Evolutionary conservation across 345 rosid species (phyloP).

Genomic region (Sonneratia caseolaris): DNA sequence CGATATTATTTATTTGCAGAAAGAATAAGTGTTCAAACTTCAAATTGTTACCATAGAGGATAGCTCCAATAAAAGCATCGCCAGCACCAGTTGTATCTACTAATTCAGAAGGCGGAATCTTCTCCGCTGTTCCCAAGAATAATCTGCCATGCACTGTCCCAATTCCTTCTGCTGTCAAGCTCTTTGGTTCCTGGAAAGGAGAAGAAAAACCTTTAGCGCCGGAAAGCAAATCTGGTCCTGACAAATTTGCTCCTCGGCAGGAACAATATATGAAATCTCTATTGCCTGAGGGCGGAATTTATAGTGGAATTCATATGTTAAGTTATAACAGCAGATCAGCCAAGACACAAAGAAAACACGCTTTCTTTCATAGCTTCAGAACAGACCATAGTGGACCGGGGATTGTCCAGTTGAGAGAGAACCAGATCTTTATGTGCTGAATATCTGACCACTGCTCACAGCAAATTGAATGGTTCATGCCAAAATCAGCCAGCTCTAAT

Average conservation of each 20-base stretch:
- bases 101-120: conserved; percentile 57
- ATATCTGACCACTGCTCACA: too few relatives aligned
- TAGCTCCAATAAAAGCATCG: conserved; percentile 77
- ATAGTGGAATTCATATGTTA: too few relatives aligned
- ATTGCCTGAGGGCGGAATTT: not conserved
- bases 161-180: conserved; percentile 40
- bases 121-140: conserved; percentile 66
- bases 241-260: too few relatives aligned
- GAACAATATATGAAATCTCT: not conserved
- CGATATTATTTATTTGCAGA: conserved; percentile 6
- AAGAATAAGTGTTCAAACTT: conserved; percentile 28
- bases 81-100: conserved; percentile 90
- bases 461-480: not conserved
- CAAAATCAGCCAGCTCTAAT: conserved; percentile 6
- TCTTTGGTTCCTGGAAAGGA: conserved; percentile 28
- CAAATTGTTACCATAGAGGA: conserved; percentile 49
- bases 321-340: not conserved
- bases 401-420: not conserved
- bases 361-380: not conserved
- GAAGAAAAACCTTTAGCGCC: conserved; percentile 11
- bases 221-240: not conserved
- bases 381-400: not conserved
- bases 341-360: too few relatives aligned
- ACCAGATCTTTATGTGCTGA: not conserved
- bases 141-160: conserved; percentile 58